These are phyloP conservation scores for Spergularia bocconei DNA, from an alignment of 148 eudicot genomes.

Conservation along the genomic window DNA sequence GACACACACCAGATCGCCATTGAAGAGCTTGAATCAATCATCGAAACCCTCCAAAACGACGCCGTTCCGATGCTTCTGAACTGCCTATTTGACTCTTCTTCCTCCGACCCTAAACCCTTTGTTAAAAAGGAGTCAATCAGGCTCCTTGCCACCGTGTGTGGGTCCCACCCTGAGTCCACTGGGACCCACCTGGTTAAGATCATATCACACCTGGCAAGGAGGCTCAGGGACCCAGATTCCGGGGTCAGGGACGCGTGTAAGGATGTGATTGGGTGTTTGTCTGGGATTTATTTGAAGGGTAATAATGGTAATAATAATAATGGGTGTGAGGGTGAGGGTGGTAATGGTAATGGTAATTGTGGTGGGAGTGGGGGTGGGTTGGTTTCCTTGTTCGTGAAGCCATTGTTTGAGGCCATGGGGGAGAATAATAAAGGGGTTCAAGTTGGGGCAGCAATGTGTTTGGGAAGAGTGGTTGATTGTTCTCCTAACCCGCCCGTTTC, in stretches of 20 bases:
- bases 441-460: constrained; percentile 76
- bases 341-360: constrained; percentile 15
- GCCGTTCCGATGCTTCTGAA: constrained; percentile 71
- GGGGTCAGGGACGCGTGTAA: constrained; percentile 75
- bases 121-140: constrained; percentile 78
- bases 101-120: constrained; percentile 71
- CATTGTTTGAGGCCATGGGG: constrained; percentile 86
- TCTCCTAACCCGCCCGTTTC: constrained; percentile 54
- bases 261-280: constrained; percentile 69
- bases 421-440: constrained; percentile 87
- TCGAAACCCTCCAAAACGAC: constrained; percentile 59
- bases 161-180: constrained; percentile 51
- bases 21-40: constrained; percentile 69
- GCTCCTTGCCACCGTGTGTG: constrained; percentile 50
- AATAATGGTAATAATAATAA: constrained; percentile 1
- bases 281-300: constrained; percentile 57
- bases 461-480: constrained; percentile 78
- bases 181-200: constrained; percentile 75
- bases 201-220: constrained; percentile 64
- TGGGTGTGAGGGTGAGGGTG: constrained; percentile 25
- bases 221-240: constrained; percentile 72
- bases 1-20: constrained; percentile 94
- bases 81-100: constrained; percentile 69
- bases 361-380: constrained; percentile 45
- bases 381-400: constrained; percentile 77